Conservation (phyloP, 495 filamentous ascomycete species). For the Arthonia radiata region DNA sequence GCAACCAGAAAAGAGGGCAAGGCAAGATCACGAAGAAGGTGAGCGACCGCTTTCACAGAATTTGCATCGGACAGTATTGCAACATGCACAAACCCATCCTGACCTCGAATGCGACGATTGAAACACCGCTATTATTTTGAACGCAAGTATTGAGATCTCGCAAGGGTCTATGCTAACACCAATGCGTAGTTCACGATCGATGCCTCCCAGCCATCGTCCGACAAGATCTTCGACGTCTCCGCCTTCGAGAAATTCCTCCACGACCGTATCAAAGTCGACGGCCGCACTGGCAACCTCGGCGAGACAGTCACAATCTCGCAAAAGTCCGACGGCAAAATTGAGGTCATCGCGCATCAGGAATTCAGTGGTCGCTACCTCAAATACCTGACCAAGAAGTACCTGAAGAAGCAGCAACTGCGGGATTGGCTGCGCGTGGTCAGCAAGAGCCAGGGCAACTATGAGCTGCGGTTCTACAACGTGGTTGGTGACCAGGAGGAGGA, state of each 20-base stretch:
- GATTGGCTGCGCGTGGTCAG: conserved; percentile 99
- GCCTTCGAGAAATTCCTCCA: conserved; percentile 99
- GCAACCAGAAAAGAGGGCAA: background rate
- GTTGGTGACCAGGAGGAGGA: conserved; percentile 92
- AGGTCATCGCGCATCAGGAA: conserved; percentile 88
- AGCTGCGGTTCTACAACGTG: conserved; percentile 99
- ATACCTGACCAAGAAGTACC: conserved; percentile 97
- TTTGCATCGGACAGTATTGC: conserved; percentile 2
- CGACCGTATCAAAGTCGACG: conserved; percentile 98
- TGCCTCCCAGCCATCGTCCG: conserved; percentile 82
- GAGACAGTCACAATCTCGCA: conserved; percentile 78
- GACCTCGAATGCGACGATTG: background rate
- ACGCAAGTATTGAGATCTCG: no score
- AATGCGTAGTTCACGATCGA: conserved; percentile 77
- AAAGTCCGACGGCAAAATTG: conserved; percentile 82
- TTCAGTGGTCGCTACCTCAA: conserved; percentile 98
- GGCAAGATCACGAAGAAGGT: background rate
- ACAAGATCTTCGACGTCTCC: conserved; percentile 99
- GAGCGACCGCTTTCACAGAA: background rate
- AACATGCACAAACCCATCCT: background rate
- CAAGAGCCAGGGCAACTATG: conserved; percentile 89
- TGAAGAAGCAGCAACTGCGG: conserved; percentile 99
- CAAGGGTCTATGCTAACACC: no score
- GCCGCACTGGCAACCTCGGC: conserved; percentile 92
- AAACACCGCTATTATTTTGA: no score